These are phyloP conservation scores for Tilletia caries DNA, from an alignment of 1,284 basidiomycete genomes.

Conservation along the genomic window DNA sequence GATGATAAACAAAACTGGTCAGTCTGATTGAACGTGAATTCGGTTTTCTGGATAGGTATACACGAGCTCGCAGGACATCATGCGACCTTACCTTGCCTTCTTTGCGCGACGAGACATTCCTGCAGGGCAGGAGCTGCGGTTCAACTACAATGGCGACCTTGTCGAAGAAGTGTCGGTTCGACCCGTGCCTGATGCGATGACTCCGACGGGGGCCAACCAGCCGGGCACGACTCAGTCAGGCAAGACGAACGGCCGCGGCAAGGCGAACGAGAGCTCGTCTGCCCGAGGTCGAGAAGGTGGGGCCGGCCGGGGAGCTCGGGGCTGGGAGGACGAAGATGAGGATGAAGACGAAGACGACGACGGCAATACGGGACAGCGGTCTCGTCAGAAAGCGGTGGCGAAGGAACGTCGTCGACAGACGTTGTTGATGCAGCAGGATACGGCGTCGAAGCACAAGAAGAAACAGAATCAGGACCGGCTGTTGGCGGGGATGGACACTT, in stretches of 20 bases:
- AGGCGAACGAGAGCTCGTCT: too few species aligned
- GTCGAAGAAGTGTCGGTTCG: neutral
- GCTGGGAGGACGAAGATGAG: too few species aligned
- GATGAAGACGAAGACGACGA: neutral
- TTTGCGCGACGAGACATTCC: conserved; percentile 68
- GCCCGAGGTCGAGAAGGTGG: neutral
- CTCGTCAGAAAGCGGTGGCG: neutral
- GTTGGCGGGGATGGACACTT: neutral
- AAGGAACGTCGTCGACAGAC: conserved; percentile 8
- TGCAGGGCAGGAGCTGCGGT: conserved; percentile 60
- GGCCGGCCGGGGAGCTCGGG: neutral
- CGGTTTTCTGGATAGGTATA: conserved; percentile 57
- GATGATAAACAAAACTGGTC: neutral
- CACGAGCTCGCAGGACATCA: conserved; percentile 64
- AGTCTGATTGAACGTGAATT: too few species aligned
- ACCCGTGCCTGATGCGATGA: neutral
- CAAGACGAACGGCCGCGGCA: too few species aligned
- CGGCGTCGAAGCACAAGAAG: neutral
- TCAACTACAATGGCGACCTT: conserved; percentile 22
- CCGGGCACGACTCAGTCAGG: too few species aligned
- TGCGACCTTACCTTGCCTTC: conserved; percentile 63
- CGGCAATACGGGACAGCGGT: neutral
- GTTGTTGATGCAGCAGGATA: neutral
- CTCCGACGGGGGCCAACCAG: neutral
- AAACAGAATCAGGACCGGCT: neutral